phyloP scores from a whole-genome alignment of 1,284 basidiomycete genomes.

The Tremellales sp. region DNA sequence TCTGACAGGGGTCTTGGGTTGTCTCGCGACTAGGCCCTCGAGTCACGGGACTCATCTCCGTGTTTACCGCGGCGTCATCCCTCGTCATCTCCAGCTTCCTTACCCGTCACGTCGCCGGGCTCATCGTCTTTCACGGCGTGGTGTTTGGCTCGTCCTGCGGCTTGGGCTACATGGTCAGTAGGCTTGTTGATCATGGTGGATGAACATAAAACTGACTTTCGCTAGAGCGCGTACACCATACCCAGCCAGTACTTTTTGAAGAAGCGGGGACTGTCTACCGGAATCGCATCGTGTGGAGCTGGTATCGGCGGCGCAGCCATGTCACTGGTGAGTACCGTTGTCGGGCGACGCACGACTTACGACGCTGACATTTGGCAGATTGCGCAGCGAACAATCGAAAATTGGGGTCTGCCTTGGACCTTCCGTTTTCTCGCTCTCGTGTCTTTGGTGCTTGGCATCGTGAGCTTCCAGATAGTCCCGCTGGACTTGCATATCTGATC shows the following conservation, averaged over 20 bases:
- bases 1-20: not conserved
- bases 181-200: not conserved
- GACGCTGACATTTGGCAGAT: conserved; percentile 6
- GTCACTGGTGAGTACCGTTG: not conserved
- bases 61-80: conserved; percentile 2
- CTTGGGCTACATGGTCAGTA: conserved; percentile 1
- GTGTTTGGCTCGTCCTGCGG: not conserved
- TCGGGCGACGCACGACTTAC: not conserved
- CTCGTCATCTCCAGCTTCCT: conserved; percentile 6
- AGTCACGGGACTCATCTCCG: conserved; percentile 1
- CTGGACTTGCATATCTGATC: not conserved
- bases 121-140: conserved; percentile 11
- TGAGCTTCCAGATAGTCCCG: not conserved
- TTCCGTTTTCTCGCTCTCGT: not conserved
- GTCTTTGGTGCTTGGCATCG: not conserved
- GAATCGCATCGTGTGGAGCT: conserved; percentile 15
- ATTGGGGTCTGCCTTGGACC: conserved; percentile 12
- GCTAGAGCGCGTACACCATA: conserved; percentile 13
- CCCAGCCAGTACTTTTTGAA: conserved; percentile 13
- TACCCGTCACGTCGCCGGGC: conserved; percentile 7
- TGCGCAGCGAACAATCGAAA: conserved; percentile 9
- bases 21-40: conserved; percentile 6
- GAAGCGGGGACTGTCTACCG: conserved; percentile 15
- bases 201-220: not conserved
- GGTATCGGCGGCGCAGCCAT: conserved; percentile 12